Evolutionary conservation across 768 basidiomycete species (phyloP), one percentile per base, ranked within the genome.

Genomic region (Podaxis rugospora): DNA sequence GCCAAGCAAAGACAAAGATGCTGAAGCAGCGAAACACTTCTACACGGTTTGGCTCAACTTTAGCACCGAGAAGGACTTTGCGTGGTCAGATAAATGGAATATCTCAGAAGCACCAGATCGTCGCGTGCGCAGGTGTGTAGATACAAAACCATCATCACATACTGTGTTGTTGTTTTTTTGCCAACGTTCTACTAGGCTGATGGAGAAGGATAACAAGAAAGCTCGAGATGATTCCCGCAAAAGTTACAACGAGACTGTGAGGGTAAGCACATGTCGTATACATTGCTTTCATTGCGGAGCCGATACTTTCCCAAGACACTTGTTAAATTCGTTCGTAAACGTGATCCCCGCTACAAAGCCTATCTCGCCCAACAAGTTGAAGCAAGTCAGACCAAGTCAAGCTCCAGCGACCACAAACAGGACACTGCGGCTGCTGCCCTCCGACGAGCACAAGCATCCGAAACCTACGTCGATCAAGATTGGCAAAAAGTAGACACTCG

Each of bases 201-300:
- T 98, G 90, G 97, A 98, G 70, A 92, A 88, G 67, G 97, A 98
- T 65, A 98, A 99, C 73, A 93, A 91, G 73, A 95, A 95, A 69
- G 85, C 86, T 2, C 82, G 95, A 13, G 93, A 97, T 28, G 90
- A 93, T 40, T 89, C 90, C 5, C 83, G 90, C 40, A 84, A 84
- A 68, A 95, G 98, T 62, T 98, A 96, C 73, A 98, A 94, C 68
- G 95, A 98, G 42, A 89, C 88, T 4, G 81, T 99, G 28, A 79
- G 90, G 68, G 95, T 95, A 66, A 59, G 88, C 72, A 3, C 10
- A 23, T 9, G 21, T 23, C 11, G 13, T 23, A 49, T 49, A 25
- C 18, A 25, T 49, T 23, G 23, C 47, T 13, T 9, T 27, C 10
- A 23, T 47, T 4, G 21, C 46, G 5, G 16, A 13, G 23, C 25